A percentile compares a stretch with the other conserved stretches of the same genome.
These are phyloP conservation scores for Pseudocercospora crystallina DNA, from an alignment of 2,329 filamentous ascomycete species.

Conservation along the genomic window DNA sequence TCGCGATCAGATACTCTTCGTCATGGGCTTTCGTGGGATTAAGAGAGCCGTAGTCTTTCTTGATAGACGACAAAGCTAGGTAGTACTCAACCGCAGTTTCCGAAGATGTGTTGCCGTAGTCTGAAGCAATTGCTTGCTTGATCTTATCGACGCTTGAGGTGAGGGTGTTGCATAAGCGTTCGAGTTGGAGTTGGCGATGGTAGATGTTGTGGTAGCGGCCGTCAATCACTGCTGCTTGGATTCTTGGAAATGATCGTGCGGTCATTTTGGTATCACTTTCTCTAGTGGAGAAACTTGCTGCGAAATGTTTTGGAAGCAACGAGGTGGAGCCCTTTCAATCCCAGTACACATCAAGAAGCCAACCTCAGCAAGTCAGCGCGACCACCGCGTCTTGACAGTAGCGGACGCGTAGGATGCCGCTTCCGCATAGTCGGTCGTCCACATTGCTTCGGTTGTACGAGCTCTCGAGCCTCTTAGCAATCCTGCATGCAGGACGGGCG, in stretches of 20 bases:
- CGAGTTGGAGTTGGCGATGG: conserved; percentile 49
- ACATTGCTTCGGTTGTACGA: no score
- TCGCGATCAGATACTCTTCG: conserved; percentile 45
- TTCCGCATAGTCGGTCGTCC: no score
- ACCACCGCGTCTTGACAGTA: no score
- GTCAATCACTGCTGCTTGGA: conserved; percentile 47
- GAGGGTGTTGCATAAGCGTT: conserved; percentile 43
- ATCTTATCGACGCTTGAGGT: conserved; percentile 38
- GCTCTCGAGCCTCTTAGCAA: no score
- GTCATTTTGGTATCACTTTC: conserved; percentile 11
- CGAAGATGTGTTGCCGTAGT: conserved; percentile 36
- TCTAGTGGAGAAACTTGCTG: no score
- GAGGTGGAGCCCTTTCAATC: no score
- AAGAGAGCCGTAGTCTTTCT: conserved; percentile 42
- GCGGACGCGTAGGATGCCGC: no score
- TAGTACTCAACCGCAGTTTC: conserved; percentile 47
- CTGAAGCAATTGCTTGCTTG: conserved; percentile 42
- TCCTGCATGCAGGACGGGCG: no score
- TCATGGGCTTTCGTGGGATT: conserved; percentile 40
- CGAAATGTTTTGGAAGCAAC: no score
- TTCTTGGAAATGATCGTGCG: conserved; percentile 30
- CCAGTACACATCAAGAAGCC: no score
- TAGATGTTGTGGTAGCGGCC: conserved; percentile 47
- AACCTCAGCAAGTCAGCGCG: no score
- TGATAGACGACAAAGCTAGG: conserved; percentile 41